Conservation (phyloP, 2,329 filamentous ascomycete genomes). For the Acephala macrosclerotiorum region DNA sequence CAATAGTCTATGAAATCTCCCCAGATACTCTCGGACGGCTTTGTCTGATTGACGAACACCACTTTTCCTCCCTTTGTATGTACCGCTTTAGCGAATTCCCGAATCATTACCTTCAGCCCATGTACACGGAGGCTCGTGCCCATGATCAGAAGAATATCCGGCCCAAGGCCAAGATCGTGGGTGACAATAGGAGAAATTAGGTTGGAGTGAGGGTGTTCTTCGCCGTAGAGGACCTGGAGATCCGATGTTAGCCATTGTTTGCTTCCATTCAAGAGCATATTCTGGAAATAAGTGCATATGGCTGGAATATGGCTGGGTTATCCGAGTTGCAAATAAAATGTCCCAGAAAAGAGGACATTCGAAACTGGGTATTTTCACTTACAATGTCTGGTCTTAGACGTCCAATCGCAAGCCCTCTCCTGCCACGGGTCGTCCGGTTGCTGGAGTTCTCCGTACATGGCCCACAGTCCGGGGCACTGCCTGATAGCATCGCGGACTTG, state of each 20-base stretch:
- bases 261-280: too few relatives aligned
- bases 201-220: constrained; percentile 74
- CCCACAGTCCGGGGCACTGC: constrained; percentile 72
- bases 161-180: constrained; percentile 69
- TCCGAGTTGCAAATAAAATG: too few relatives aligned
- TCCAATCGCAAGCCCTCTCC: constrained; percentile 71
- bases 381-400: constrained; percentile 77
- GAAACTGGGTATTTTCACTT: too few relatives aligned
- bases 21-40: constrained; percentile 76
- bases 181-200: constrained; percentile 73
- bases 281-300: too few relatives aligned
- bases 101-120: constrained; percentile 73
- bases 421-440: constrained; percentile 68
- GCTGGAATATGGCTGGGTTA: too few relatives aligned
- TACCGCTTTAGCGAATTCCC: constrained; percentile 75
- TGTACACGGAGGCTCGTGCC: constrained; percentile 77
- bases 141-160: constrained; percentile 73
- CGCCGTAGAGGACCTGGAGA: constrained; percentile 65
- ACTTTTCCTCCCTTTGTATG: constrained; percentile 72
- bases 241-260: too few relatives aligned
- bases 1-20: constrained; percentile 77
- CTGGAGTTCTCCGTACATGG: constrained; percentile 69
- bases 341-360: too few relatives aligned
- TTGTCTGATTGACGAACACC: constrained; percentile 76
- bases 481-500: constrained; percentile 55